These are phyloP conservation scores for Trichoderma polysporum DNA, from an alignment of 2,329 filamentous ascomycete species.

Conservation along the genomic window DNA sequence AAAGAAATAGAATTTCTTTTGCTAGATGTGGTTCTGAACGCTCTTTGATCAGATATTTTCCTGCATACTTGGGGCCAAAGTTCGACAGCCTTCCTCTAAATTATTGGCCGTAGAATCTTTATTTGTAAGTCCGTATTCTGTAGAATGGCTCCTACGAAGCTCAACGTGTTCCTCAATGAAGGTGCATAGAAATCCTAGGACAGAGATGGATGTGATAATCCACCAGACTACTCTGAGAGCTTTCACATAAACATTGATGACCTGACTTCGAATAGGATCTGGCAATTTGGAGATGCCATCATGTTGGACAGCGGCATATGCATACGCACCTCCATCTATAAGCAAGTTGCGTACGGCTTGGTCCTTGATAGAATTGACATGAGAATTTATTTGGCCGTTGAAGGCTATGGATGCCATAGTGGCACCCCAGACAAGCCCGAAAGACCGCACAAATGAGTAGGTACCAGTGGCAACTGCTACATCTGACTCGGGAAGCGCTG, in stretches of 20 bases:
- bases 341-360: constrained; percentile 18
- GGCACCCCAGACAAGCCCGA: constrained; percentile 48
- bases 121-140: not conserved
- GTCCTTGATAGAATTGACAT: constrained; percentile 19
- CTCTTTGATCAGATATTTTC: not conserved
- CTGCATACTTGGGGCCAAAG: not conserved
- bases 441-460: constrained; percentile 46
- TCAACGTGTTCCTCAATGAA: constrained; percentile 13
- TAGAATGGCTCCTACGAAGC: constrained; percentile 2
- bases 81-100: not conserved
- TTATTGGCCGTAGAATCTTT: not conserved
- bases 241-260: not conserved
- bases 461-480: constrained; percentile 39
- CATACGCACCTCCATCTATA: constrained; percentile 32
- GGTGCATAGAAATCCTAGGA: not conserved
- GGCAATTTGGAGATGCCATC: constrained; percentile 34
- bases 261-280: not conserved
- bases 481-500: constrained; percentile 40
- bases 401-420: constrained; percentile 45
- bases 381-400: constrained; percentile 25
- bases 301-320: constrained; percentile 34
- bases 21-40: not conserved
- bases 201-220: not conserved
- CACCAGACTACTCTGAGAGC: constrained; percentile 10
- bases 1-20: not conserved